Evolutionary conservation across 768 basidiomycete species (phyloP), one percentile per base, ranked within the genome.

Genomic region (Agrocybe praecox): DNA sequence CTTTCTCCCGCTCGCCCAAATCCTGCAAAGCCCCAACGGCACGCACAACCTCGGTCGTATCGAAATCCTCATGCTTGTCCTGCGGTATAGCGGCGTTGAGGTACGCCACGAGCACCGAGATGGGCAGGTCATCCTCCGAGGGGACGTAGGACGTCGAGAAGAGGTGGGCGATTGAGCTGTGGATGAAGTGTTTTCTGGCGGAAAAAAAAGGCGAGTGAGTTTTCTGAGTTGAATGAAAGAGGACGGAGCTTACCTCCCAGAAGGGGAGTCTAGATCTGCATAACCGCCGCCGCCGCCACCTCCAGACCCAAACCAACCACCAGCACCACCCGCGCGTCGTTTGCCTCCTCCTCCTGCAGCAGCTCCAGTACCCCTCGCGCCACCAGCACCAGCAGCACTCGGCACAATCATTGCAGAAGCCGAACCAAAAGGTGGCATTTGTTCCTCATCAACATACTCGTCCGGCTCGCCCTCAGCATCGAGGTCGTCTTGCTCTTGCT

Each of bases 51-150:
- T 92, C 90, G 1, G 79, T 78, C 12, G 88, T 89, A 69, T 92
- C 89, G 59, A 89, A 92, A 60, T 92, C 89, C 73, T 91, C 89
- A 65, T 90, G 84, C 70, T 91, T 91, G 67, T 90, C 89, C 23
- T 75, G 76, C 3, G 90, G 90, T 74, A 91, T 82, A 5, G 88
- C 88, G 2, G 88, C 84, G 63, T 91, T 91, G 54, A 92, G 77
- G 68, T 89, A 90, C 3, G 85, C 80, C 32, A 92, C 73, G 22
- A 92, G 74, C 9, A 86, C 73, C 2, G 87, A 86, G 65, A 92
- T 84, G 7, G 82, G 82, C 74, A 92, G 76, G 58, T 89, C 87
- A 70, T 89, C 87, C 70, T 91, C 89, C 21, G 79, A 70, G 15
- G 75, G 62, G 57, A 83, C 85, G 70, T 89, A 89, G 21, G 90